phyloP scores from a whole-genome alignment of 148 eudicot genomes.

The Chenopodium formosanum region DNA sequence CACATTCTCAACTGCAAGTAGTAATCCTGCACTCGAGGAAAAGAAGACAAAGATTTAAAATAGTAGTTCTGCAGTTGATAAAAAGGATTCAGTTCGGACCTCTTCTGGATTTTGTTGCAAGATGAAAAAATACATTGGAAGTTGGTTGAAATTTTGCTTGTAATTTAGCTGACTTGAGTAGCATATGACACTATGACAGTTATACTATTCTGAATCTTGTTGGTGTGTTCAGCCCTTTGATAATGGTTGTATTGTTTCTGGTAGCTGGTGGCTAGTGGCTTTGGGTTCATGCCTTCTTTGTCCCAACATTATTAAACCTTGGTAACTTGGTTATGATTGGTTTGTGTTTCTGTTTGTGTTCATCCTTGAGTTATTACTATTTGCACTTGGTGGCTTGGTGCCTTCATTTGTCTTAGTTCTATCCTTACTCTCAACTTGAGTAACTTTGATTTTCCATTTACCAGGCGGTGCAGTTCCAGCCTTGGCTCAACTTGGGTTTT shows the following conservation, averaged over 20 bases:
- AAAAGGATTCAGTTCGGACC: neutral
- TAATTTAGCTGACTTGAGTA: neutral
- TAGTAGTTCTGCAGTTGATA: too few relatives aligned
- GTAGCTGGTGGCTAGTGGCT: neutral
- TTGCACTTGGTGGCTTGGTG: neutral
- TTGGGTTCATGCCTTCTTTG: neutral
- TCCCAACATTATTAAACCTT: neutral
- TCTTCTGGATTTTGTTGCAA: neutral
- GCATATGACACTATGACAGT: neutral
- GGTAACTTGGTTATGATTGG: neutral
- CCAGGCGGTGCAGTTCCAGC: slow-evolving; percentile 42
- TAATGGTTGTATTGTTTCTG: neutral
- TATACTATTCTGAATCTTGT: neutral
- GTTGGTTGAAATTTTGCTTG: neutral
- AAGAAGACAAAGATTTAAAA: too few relatives aligned
- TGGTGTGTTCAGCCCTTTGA: neutral
- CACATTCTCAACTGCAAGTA: too few relatives aligned
- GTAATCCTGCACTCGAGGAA: too few relatives aligned
- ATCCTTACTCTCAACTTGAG: slow-evolving; percentile 4
- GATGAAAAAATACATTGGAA: neutral
- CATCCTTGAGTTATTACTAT: neutral
- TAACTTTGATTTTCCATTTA: neutral
- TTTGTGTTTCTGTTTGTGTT: neutral
- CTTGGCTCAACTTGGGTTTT: slow-evolving; percentile 42
- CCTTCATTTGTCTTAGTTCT: neutral